These are phyloP conservation scores for Dictyostelium capitatum DNA, from an alignment of 78 protist genomes.

Conservation along the genomic window DNA sequence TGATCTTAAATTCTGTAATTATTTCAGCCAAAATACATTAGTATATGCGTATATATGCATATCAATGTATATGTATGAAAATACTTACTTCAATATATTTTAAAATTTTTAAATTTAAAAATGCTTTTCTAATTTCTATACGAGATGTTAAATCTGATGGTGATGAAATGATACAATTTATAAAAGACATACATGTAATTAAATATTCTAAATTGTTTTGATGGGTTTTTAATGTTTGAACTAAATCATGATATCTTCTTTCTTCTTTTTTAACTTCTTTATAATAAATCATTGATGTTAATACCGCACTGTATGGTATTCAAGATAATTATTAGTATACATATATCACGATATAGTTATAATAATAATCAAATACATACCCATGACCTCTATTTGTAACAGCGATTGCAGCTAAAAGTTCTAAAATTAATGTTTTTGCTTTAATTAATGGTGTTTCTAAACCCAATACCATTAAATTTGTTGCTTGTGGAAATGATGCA, in stretches of 20 bases:
- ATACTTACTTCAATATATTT: constrained; percentile 49
- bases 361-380: neutral
- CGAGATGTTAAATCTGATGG: constrained; percentile 50
- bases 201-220: constrained; percentile 41
- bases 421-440: constrained; percentile 44
- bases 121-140: constrained; percentile 78
- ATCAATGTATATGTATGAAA: no score
- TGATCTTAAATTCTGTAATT: neutral
- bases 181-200: constrained; percentile 59
- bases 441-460: constrained; percentile 49
- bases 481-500: constrained; percentile 38
- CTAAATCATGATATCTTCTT: constrained; percentile 20
- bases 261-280: constrained; percentile 62
- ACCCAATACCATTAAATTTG: constrained; percentile 44
- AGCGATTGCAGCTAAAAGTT: constrained; percentile 50
- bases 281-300: constrained; percentile 62
- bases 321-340: no score
- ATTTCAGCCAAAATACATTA: neutral
- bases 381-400: constrained; percentile 60
- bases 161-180: constrained; percentile 75
- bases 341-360: no score
- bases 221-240: constrained; percentile 45
- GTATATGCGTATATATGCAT: neutral
- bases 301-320: constrained; percentile 12
- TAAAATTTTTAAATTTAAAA: constrained; percentile 48